Conservation (phyloP, 2,329 filamentous ascomycete species). For the Microcyclosporella mali region DNA sequence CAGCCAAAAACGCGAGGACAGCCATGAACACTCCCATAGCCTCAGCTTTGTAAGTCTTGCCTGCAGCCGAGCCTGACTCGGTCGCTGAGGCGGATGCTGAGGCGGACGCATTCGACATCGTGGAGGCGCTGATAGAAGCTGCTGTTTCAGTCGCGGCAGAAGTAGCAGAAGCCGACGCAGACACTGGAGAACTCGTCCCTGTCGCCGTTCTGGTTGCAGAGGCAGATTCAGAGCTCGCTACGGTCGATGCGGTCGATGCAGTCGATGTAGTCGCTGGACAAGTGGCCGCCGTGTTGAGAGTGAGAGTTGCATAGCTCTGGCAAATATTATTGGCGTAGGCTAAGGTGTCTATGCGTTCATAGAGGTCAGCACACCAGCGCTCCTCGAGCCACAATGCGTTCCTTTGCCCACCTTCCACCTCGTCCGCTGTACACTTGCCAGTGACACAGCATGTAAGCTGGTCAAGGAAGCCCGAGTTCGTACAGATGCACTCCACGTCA, state of each 20-base stretch:
- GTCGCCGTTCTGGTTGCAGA: neutral
- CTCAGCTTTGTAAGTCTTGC: slow-evolving; percentile 6
- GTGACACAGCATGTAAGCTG: slow-evolving; percentile 39
- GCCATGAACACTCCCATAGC: slow-evolving; percentile 4
- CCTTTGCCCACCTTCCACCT: slow-evolving; percentile 29
- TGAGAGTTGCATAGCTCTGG: slow-evolving; percentile 32
- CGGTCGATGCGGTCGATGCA: neutral
- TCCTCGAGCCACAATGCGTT: neutral
- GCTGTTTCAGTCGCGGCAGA: neutral
- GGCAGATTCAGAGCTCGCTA: neutral
- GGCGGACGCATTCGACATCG: neutral
- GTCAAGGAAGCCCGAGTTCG: slow-evolving; percentile 31
- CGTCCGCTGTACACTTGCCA: slow-evolving; percentile 28
- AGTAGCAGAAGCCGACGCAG: neutral
- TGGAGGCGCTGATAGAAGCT: neutral
- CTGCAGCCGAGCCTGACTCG: neutral
- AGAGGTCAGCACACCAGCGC: neutral
- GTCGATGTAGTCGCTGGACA: slow-evolving; percentile 23
- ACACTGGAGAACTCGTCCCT: neutral
- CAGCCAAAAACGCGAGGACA: slow-evolving; percentile 5
- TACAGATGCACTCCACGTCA: slow-evolving; percentile 40
- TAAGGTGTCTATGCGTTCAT: slow-evolving; percentile 33
- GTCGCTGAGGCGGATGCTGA: slow-evolving; percentile 3
- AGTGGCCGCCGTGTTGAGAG: slow-evolving; percentile 36
- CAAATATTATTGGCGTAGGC: slow-evolving; percentile 39